These are phyloP conservation scores for Paecilomyces sp. DNA, from an alignment of 2,329 filamentous ascomycete genomes.

Conservation along the genomic window DNA sequence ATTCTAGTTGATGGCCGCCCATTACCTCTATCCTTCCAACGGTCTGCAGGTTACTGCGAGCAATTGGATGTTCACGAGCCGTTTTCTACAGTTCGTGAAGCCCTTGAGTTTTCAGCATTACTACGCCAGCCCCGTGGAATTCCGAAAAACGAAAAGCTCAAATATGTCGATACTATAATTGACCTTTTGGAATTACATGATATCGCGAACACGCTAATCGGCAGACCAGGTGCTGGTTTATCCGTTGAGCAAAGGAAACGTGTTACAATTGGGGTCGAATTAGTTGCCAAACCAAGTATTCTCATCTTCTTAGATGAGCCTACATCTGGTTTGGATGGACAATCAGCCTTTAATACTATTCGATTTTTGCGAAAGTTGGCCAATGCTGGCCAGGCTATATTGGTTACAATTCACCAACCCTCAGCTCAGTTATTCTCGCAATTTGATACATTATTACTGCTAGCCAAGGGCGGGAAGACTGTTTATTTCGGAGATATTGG, in stretches of 20 bases:
- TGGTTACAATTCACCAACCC: slow-evolving; percentile 66
- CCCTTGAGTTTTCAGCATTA: slow-evolving; percentile 60
- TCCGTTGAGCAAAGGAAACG: slow-evolving; percentile 62
- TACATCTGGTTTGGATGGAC: slow-evolving; percentile 61
- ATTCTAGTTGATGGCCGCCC: slow-evolving; percentile 60
- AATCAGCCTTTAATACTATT: slow-evolving; percentile 60
- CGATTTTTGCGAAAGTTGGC: slow-evolving; percentile 60
- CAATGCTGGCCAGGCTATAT: slow-evolving; percentile 57
- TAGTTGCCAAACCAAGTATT: slow-evolving; percentile 60
- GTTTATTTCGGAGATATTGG: slow-evolving; percentile 65
- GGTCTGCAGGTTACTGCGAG: slow-evolving; percentile 61
- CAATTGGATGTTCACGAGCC: slow-evolving; percentile 63
- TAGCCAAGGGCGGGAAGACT: slow-evolving; percentile 59
- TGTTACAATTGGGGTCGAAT: slow-evolving; percentile 64
- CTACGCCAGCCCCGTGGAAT: slow-evolving; percentile 50
- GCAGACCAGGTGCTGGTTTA: slow-evolving; percentile 33
- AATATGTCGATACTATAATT: slow-evolving; percentile 59
- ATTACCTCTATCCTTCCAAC: slow-evolving; percentile 55
- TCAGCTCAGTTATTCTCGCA: slow-evolving; percentile 60
- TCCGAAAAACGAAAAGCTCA: slow-evolving; percentile 53
- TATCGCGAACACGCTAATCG: slow-evolving; percentile 57
- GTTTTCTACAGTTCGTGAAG: slow-evolving; percentile 59
- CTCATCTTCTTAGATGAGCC: slow-evolving; percentile 66
- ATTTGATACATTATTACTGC: slow-evolving; percentile 62
- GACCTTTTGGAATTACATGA: slow-evolving; percentile 56